phyloP scores from a whole-genome alignment of 2,329 filamentous ascomycete genomes.

The Hirsutella minnesotensis region DNA sequence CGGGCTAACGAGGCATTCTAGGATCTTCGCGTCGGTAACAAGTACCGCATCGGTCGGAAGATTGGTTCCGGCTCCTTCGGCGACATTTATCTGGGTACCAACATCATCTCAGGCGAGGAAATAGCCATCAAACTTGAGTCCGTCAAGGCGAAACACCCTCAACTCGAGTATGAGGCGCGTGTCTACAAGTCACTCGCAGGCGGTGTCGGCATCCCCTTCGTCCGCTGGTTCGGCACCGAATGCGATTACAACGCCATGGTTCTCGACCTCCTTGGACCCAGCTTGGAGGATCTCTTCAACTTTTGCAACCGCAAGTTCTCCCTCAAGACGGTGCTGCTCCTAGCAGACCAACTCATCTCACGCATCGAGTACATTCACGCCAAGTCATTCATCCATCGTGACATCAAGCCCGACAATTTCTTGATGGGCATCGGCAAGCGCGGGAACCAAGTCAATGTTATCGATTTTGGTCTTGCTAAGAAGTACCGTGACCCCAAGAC shows the following conservation, averaged over 20 bases:
- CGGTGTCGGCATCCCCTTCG: slow-evolving; percentile 95
- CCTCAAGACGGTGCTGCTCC: slow-evolving; percentile 89
- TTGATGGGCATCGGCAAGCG: slow-evolving; percentile 98
- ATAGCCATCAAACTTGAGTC: slow-evolving; percentile 99
- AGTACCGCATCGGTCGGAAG: slow-evolving; percentile 98
- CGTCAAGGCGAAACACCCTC: slow-evolving; percentile 98
- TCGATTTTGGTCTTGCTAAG: slow-evolving; percentile 98
- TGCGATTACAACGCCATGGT: slow-evolving; percentile 99
- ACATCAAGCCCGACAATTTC: slow-evolving; percentile 99
- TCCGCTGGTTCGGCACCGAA: slow-evolving; percentile 98
- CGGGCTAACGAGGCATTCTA: slow-evolving; percentile 25
- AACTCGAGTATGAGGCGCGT: slow-evolving; percentile 96
- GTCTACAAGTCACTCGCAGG: slow-evolving; percentile 86
- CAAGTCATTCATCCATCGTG: slow-evolving; percentile 98
- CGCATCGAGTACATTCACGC: slow-evolving; percentile 99
- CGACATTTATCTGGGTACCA: slow-evolving; percentile 97
- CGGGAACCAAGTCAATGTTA: slow-evolving; percentile 98
- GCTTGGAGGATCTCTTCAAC: slow-evolving; percentile 97
- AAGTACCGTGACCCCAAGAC: slow-evolving; percentile 99
- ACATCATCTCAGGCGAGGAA: slow-evolving; percentile 98
- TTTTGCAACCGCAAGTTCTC: slow-evolving; percentile 99
- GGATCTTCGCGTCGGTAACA: slow-evolving; percentile 98
- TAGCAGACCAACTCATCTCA: slow-evolving; percentile 96
- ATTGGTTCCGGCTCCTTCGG: slow-evolving; percentile 96
- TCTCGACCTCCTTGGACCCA: slow-evolving; percentile 88